Percentiles rank a stretch among this genome's conserved stretches.
phyloP scores from a whole-genome alignment of 73 alveolate genomes.

The Symbiodinium natans region DNA sequence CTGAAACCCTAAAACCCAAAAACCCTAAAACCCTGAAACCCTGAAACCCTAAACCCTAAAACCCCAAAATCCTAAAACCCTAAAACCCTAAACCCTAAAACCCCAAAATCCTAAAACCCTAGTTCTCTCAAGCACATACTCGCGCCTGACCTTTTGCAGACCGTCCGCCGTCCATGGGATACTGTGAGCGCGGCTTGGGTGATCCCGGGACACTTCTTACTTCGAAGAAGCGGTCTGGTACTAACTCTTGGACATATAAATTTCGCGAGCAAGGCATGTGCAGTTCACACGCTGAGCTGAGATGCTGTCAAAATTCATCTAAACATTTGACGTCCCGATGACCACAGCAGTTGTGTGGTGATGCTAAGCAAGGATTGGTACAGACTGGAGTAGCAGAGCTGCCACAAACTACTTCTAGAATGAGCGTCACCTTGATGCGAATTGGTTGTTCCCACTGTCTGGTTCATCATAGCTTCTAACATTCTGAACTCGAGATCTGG shows the following conservation, averaged over 20 bases:
- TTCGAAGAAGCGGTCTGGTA: background rate
- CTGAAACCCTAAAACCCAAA: too few species aligned
- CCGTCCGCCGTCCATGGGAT: background rate
- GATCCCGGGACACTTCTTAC: background rate
- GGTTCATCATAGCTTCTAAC: background rate
- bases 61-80: too few species aligned
- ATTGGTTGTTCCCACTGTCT: background rate
- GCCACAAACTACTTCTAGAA: background rate
- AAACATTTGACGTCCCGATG: background rate
- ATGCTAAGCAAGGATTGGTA: background rate
- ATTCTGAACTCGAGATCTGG: background rate
- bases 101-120: background rate
- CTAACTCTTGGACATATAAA: too few species aligned
- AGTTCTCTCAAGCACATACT: too few species aligned
- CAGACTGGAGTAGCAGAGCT: background rate
- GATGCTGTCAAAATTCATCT: background rate
- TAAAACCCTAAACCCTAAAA: too few species aligned
- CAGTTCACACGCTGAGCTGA: background rate
- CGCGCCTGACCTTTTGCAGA: background rate
- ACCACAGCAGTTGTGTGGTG: background rate
- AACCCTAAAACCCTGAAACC: too few species aligned
- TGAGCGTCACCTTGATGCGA: background rate
- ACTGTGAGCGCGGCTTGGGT: conserved; percentile 1
- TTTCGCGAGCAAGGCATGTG: background rate
- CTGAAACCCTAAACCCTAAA: too few species aligned